Evolutionary conservation across 2,329 filamentous ascomycete genomes (phyloP).

Genomic region (Trichophyton verrucosum): DNA sequence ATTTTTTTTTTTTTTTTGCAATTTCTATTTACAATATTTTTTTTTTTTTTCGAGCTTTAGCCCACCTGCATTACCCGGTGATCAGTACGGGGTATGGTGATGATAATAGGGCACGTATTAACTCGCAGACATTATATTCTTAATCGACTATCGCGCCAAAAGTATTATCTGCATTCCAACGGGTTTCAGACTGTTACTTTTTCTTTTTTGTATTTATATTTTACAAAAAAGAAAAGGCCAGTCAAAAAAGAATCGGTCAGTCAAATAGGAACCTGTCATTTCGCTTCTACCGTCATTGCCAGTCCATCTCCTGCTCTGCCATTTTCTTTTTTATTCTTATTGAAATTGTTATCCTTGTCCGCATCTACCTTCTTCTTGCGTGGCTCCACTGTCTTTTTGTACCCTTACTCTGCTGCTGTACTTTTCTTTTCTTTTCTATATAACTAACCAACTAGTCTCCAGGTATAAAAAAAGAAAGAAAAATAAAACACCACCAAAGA

Average conservation of each 20-base stretch:
- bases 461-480: too few relatives aligned
- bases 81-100: conserved; percentile 1
- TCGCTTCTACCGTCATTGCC: conserved; percentile 1
- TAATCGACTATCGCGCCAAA: conserved; percentile 1
- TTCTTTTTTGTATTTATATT: background rate
- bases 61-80: conserved; percentile 2
- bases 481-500: background rate
- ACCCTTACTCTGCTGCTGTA: background rate
- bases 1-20: background rate
- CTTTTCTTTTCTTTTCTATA: background rate
- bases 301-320: background rate
- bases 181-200: background rate
- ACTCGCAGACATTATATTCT: background rate
- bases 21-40: background rate
- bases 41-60: background rate
- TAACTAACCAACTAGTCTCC: too few relatives aligned
- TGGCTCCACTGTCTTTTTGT: background rate
- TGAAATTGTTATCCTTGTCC: background rate
- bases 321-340: background rate
- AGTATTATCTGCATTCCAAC: background rate
- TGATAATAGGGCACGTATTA: background rate
- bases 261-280: conserved; percentile 3
- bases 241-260: background rate
- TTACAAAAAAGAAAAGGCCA: background rate
- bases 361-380: background rate